These are phyloP conservation scores for Geranium rotundifolium DNA, from an alignment of 345 rosid genomes.

Conservation along the genomic window DNA sequence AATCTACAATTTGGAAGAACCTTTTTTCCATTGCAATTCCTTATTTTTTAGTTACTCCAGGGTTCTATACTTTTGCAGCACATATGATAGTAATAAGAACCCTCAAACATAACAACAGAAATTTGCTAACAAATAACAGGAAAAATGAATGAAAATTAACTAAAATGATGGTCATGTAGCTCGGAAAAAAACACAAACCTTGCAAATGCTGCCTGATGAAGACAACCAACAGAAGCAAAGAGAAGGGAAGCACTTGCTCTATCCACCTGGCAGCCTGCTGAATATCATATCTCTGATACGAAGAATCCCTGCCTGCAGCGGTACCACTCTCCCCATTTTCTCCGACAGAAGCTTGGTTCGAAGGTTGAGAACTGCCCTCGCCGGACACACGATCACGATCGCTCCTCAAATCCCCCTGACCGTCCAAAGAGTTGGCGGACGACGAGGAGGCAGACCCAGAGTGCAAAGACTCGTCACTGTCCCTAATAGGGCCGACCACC, in stretches of 20 bases:
- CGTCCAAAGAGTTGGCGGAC: conserved; percentile 15
- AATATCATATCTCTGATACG: conserved; percentile 96
- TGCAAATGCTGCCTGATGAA: conserved; percentile 99
- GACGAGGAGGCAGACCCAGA: conserved; percentile 10
- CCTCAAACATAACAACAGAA: too few species aligned
- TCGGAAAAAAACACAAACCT: conserved; percentile 41
- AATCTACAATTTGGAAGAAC: too few species aligned
- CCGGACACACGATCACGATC: conserved; percentile 30
- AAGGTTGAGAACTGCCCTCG: conserved; percentile 36
- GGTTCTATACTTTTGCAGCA: too few species aligned
- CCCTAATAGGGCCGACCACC: conserved; percentile 45
- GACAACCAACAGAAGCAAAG: conserved; percentile 90
- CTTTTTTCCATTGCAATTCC: too few species aligned
- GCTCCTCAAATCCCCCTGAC: conserved; percentile 35
- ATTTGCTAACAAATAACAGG: not conserved
- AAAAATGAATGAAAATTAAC: too few species aligned
- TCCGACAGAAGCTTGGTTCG: conserved; percentile 32
- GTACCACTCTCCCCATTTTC: conserved; percentile 41
- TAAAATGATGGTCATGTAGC: not conserved
- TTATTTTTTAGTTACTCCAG: too few species aligned
- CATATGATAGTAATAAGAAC: too few species aligned
- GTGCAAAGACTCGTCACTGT: conserved; percentile 20
- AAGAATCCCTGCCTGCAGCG: conserved; percentile 55
- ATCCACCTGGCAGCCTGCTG: conserved; percentile 99
- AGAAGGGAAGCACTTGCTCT: conserved; percentile 94